Percentiles rank a stretch among this genome's conserved stretches.
Evolutionary conservation across 179 eudicot genomes (phyloP).

Genomic region (Monotropa hypopitys): DNA sequence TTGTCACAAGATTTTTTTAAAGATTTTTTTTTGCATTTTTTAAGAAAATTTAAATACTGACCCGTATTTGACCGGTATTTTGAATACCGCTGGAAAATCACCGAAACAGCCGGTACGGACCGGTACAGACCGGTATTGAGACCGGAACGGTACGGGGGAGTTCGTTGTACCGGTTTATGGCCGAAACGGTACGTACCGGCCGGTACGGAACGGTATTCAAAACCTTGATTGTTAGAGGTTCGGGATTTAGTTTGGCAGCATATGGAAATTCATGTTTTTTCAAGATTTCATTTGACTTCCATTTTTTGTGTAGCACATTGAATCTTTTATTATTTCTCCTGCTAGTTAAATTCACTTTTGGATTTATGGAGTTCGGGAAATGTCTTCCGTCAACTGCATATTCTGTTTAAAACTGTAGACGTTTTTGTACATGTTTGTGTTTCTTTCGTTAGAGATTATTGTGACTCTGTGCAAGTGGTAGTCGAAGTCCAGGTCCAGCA

Average conservation of each 20-base stretch:
- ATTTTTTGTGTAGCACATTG: neutral
- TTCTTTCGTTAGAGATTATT: neutral
- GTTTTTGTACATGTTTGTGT: neutral
- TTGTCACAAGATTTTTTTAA: too few species aligned
- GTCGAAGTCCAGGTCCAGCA: neutral
- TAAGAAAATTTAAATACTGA: too few species aligned
- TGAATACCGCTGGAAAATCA: too few species aligned
- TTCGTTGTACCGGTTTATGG: too few species aligned
- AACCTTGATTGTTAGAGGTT: neutral
- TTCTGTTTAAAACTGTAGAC: neutral
- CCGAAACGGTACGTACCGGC: too few species aligned
- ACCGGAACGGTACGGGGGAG: too few species aligned
- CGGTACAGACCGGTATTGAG: too few species aligned
- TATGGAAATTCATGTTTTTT: neutral
- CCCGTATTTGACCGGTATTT: too few species aligned
- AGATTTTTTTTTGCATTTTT: too few species aligned
- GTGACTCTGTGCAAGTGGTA: neutral
- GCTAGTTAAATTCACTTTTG: neutral
- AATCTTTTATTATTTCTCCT: neutral
- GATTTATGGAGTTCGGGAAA: neutral
- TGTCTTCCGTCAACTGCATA: neutral
- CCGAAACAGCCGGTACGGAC: too few species aligned
- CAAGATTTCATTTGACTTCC: neutral
- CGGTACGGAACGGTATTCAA: too few species aligned
- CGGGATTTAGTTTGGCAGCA: neutral